Evolutionary conservation across 208 protist species (phyloP).

Genomic region (Trichomonas gallinae): DNA sequence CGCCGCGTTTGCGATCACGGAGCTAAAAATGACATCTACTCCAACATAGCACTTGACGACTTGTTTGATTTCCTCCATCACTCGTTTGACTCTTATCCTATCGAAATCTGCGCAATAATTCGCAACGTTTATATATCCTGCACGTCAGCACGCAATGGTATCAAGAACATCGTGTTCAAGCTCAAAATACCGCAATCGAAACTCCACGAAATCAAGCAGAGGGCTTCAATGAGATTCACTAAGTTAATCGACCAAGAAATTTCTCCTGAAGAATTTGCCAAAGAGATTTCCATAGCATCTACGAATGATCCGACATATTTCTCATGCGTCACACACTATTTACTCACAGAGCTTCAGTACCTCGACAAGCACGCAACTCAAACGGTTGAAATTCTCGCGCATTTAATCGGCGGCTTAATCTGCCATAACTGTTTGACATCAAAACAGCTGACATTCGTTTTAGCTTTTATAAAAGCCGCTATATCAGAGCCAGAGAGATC

Average conservation of each 20-base stretch:
- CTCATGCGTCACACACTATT: not conserved
- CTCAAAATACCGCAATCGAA: not conserved
- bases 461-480: not conserved
- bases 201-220: not conserved
- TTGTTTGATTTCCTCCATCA: not conserved
- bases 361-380: not conserved
- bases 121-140: not conserved
- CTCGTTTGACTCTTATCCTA: not conserved
- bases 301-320: not conserved
- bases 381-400: not conserved
- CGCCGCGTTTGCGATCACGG: not conserved
- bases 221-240: not conserved
- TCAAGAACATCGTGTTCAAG: not conserved
- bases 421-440: not conserved
- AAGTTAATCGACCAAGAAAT: not conserved
- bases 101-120: not conserved
- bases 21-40: not conserved
- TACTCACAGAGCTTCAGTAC: not conserved
- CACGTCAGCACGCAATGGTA: not conserved
- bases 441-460: not conserved
- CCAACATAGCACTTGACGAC: not conserved
- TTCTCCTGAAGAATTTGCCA: not conserved
- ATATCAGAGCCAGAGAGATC: not conserved
- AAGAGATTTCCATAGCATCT: not conserved
- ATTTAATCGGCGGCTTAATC: not conserved